A percentile compares a stretch with the other conserved stretches of the same genome.
phyloP scores from a whole-genome alignment of 2,329 filamentous ascomycete genomes.

The Ambrosiella xylebori region DNA sequence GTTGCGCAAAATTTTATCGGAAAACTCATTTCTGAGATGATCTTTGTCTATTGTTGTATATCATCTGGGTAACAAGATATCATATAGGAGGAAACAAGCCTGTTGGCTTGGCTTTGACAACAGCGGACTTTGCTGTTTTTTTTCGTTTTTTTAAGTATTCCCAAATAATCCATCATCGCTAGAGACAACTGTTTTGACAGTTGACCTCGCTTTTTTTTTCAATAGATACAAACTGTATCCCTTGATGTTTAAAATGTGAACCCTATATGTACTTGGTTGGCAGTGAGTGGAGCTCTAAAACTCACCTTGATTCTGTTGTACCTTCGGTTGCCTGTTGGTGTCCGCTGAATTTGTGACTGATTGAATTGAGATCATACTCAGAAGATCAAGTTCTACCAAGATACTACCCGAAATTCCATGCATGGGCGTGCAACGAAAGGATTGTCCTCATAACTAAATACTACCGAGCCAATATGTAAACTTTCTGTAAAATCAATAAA shows the following conservation, averaged over 20 bases:
- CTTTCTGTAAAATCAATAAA: too few relatives aligned
- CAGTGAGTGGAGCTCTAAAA: neutral
- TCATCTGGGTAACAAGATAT: slow-evolving; percentile 6
- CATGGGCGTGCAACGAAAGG: neutral
- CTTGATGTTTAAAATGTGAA: neutral
- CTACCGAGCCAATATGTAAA: too few relatives aligned
- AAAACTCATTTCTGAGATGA: too few relatives aligned
- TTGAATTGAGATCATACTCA: neutral
- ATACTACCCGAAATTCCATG: neutral
- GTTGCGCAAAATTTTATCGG: too few relatives aligned
- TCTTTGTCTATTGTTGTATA: neutral
- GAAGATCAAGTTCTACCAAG: neutral
- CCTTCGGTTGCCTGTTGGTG: neutral
- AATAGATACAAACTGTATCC: neutral
- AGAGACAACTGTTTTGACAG: neutral
- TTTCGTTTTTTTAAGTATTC: neutral
- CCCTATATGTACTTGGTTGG: neutral
- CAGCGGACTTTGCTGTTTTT: neutral
- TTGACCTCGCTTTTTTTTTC: neutral
- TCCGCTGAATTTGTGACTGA: neutral
- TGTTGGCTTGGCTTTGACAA: neutral
- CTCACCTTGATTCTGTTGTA: neutral
- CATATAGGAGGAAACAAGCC: neutral
- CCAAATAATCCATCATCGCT: too few relatives aligned
- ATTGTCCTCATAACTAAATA: neutral